Evolutionary conservation across 257 asterid genomes (phyloP).

Genomic region (Nyctanthes arbortristis): DNA sequence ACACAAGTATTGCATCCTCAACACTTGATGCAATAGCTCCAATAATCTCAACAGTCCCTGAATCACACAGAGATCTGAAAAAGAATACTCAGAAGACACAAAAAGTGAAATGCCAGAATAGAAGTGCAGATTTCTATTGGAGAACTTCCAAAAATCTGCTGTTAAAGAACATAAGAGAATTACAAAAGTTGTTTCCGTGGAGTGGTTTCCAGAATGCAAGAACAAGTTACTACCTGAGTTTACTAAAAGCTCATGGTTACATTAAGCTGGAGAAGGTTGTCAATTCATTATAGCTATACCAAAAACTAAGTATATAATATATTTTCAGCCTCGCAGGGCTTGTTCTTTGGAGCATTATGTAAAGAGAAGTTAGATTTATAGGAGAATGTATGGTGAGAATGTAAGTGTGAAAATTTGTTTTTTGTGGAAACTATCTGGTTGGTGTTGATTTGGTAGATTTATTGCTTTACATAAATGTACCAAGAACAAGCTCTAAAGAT

Average conservation of each 20-base stretch:
- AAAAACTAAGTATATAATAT: neutral
- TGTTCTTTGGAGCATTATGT: no score
- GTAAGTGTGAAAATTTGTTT: no score
- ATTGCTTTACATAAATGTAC: no score
- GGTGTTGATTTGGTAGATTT: no score
- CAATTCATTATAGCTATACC: neutral
- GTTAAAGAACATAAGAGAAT: neutral
- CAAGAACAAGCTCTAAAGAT: neutral
- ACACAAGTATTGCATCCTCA: slow-evolving; percentile 93
- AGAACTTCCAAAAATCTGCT: neutral
- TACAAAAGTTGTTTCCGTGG: neutral
- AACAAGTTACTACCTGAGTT: slow-evolving; percentile 10
- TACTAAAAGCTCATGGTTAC: neutral
- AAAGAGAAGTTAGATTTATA: no score
- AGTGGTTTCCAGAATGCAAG: neutral
- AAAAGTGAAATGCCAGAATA: slow-evolving; percentile 10
- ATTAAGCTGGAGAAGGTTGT: slow-evolving; percentile 18
- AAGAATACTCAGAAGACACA: slow-evolving; percentile 15
- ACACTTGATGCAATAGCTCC: slow-evolving; percentile 88
- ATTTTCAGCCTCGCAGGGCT: neutral
- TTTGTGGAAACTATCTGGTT: no score
- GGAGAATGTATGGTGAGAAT: no score
- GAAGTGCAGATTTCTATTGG: neutral
- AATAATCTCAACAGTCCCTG: slow-evolving; percentile 88
- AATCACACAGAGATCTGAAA: slow-evolving; percentile 75